phyloP scores from a whole-genome alignment of 108 stramenopile species.

The Licmophora abbreviata region DNA sequence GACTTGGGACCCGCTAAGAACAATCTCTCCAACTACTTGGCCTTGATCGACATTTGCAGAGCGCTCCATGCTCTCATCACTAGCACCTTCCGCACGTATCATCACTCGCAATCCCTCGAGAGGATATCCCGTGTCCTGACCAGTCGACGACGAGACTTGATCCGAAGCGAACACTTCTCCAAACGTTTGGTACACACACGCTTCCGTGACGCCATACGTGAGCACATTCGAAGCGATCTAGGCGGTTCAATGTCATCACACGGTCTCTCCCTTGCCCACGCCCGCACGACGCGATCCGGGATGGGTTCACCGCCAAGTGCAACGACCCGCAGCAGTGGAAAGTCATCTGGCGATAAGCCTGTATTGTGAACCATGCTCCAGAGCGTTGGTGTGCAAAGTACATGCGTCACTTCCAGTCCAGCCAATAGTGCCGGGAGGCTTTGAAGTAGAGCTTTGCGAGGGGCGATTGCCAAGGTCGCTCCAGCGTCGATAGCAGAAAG shows the following conservation, averaged over 20 bases:
- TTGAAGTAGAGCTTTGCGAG: constrained; percentile 21
- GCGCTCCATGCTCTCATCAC: constrained; percentile 10
- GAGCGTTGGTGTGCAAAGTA: constrained; percentile 77
- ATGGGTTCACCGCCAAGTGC: constrained; percentile 84
- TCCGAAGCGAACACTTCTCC: constrained; percentile 40
- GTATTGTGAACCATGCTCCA: constrained; percentile 36
- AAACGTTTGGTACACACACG: constrained; percentile 82
- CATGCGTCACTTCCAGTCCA: constrained; percentile 42
- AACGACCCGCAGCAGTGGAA: constrained; percentile 29
- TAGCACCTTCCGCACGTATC: constrained; percentile 32
- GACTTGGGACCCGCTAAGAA: constrained; percentile 56
- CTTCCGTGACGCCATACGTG: constrained; percentile 85
- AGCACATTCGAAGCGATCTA: constrained; percentile 20
- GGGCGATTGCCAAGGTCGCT: constrained; percentile 45
- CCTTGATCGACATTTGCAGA: constrained; percentile 4
- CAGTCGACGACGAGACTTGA: neutral
- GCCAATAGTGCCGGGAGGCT: constrained; percentile 25
- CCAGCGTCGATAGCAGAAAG: constrained; percentile 51
- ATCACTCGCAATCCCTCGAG: constrained; percentile 40
- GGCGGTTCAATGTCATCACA: neutral
- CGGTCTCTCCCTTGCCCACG: constrained; percentile 37
- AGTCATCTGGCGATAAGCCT: constrained; percentile 4
- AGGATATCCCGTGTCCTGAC: constrained; percentile 52
- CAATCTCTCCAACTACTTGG: constrained; percentile 52
- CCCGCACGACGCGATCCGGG: constrained; percentile 27